Base-by-base conservation (phyloP, 129 eudicot genomes). In the Smallanthus sonchifolius region DNA sequence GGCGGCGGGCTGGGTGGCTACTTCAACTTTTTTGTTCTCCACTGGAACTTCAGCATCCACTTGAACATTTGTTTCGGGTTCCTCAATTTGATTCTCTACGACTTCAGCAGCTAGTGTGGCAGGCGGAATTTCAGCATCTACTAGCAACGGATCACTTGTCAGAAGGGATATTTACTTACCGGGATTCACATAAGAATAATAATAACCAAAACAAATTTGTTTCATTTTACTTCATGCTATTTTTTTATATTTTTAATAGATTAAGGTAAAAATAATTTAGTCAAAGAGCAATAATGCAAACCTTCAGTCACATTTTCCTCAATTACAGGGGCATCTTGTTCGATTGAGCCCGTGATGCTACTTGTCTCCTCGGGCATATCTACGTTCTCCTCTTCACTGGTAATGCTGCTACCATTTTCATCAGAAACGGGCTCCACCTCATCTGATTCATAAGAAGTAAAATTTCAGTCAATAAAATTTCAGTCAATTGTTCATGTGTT, bases 231-330 rank as follows among this genome's bases (percentile, higher is more conserved):
- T 61, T 57, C 39, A 55, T 44, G 39, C 2, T 14, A n/a, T n/a
- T n/a, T n/a, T n/a, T n/a, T n/a, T n/a, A n/a, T n/a, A n/a, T n/a
- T n/a, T n/a, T n/a, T n/a, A n/a, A n/a, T n/a, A n/a, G n/a, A n/a
- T n/a, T n/a, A n/a, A n/a, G n/a, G n/a, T n/a, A n/a, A n/a, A n/a
- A n/a, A n/a, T n/a, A n/a, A n/a, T n/a, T n/a, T n/a, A 37, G 30
- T 28, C 28, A 14, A 79, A 66, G 44, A 65, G 64, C 68, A 69
- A 65, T 75, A 61, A 5, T 49, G 55, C 79, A 70, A 68, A 88
- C 95, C 89, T 88, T 71, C 64, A 11, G 20, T 64, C 39, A 65
- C 40, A 20, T 24, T 84, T 65, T 80, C 85, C 19, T 42, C 68
- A 7, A 35, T 36, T 48, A 55, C 62, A 32, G 87, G 77, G 61